Evolutionary conservation across 2,329 filamentous ascomycete genomes (phyloP).

Genomic region (Sporothrix curviconia): DNA sequence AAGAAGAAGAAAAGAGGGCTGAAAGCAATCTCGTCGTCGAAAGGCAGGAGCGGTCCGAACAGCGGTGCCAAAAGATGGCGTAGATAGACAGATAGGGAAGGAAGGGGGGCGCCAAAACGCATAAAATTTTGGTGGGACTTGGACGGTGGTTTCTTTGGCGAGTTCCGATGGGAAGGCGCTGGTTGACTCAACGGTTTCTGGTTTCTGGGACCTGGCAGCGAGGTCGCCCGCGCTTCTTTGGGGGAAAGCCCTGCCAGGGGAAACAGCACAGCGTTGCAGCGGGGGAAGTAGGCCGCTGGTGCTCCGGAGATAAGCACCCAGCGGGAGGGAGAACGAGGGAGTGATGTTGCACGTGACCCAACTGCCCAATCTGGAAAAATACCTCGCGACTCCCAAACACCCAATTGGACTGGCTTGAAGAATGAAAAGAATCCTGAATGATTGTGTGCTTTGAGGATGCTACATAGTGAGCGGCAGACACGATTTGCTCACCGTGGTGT

Average conservation of each 20-base stretch:
- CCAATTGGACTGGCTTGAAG: too few relatives aligned
- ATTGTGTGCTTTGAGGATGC: too few relatives aligned
- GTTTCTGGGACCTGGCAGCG: too few relatives aligned
- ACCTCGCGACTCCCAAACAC: too few relatives aligned
- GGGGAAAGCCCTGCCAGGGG: too few relatives aligned
- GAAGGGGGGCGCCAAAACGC: background rate
- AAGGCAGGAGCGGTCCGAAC: background rate
- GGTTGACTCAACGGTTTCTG: background rate
- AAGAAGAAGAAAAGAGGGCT: background rate
- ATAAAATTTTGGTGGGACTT: constrained; percentile 6
- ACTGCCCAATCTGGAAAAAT: too few relatives aligned
- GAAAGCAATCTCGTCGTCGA: background rate
- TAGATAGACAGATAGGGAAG: constrained; percentile 1
- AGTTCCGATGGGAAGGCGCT: background rate
- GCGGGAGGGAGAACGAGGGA: too few relatives aligned
- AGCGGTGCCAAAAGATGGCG: background rate
- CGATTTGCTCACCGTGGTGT: too few relatives aligned
- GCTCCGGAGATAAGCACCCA: constrained; percentile 13
- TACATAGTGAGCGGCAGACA: too few relatives aligned
- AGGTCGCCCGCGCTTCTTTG: too few relatives aligned
- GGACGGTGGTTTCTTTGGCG: background rate
- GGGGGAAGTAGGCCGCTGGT: background rate
- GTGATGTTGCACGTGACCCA: too few relatives aligned
- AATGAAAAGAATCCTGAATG: too few relatives aligned
- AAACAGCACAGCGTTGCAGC: background rate